Percentiles rank a stretch among this genome's conserved stretches.
phyloP scores from a whole-genome alignment of 2,329 filamentous ascomycete species.

The Coleophoma eucalyptorum region DNA sequence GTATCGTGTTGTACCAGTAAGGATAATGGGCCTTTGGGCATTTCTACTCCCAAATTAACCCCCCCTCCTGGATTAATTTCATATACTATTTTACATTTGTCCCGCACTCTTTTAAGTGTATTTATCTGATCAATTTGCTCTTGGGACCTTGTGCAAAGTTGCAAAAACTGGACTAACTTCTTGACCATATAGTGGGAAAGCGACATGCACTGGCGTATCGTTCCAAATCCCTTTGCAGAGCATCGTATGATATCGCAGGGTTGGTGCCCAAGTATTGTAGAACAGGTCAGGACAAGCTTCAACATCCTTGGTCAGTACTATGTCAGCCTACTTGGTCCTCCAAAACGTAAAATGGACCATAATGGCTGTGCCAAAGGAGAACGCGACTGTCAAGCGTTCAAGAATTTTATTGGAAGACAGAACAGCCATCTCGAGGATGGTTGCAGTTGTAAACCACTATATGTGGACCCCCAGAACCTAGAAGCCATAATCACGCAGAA shows the following conservation, averaged over 20 bases:
- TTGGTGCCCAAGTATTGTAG: conserved; percentile 8
- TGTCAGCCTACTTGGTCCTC: conserved; percentile 7
- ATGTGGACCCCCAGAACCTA: neutral
- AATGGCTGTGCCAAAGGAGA: conserved; percentile 3
- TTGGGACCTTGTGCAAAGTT: no score
- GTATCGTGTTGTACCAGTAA: conserved; percentile 1
- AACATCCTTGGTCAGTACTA: conserved; percentile 8
- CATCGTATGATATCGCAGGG: conserved; percentile 7
- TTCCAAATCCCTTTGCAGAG: conserved; percentile 1
- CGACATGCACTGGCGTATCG: conserved; percentile 3
- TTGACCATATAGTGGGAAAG: neutral
- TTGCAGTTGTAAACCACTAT: conserved; percentile 4
- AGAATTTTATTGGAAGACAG: neutral
- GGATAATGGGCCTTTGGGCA: no score
- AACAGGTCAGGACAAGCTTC: neutral
- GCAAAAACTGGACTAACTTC: no score
- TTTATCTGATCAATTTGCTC: no score
- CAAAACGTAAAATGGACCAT: conserved; percentile 6
- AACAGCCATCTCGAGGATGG: conserved; percentile 4
- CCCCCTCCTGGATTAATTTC: no score
- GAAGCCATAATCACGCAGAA: conserved; percentile 1
- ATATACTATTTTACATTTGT: no score
- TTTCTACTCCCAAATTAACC: no score
- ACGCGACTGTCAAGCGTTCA: conserved; percentile 2
- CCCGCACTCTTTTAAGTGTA: no score